These are phyloP conservation scores for Rhodotorula diobovata DNA, from an alignment of 768 basidiomycete species.

Conservation along the genomic window DNA sequence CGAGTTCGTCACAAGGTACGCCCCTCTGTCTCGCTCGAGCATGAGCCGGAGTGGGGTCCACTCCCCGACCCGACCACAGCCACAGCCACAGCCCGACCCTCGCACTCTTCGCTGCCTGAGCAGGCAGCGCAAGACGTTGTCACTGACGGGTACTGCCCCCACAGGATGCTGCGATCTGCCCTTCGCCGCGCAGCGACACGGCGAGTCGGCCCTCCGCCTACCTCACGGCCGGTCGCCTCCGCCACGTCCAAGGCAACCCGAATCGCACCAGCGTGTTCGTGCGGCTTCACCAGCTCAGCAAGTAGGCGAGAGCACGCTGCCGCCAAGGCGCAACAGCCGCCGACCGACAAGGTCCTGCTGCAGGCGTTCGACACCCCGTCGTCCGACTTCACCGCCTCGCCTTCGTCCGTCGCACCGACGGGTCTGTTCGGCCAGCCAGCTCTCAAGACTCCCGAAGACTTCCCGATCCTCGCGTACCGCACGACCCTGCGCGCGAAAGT, in stretches of 20 bases:
- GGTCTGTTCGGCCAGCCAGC: constrained; percentile 81
- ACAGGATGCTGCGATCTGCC: constrained; percentile 5
- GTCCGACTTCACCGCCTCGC: constrained; percentile 7
- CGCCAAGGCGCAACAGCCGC: neutral
- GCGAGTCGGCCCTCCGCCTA: neutral
- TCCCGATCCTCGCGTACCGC: constrained; percentile 68
- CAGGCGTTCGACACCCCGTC: constrained; percentile 32
- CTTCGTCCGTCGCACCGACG: constrained; percentile 40
- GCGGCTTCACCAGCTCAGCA: neutral
- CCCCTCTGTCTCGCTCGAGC: too few relatives aligned
- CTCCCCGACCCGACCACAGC: too few relatives aligned
- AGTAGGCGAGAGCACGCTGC: neutral
- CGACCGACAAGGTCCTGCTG: constrained; percentile 17
- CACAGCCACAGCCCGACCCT: too few relatives aligned
- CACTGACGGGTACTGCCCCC: neutral
- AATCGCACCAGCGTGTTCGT: neutral
- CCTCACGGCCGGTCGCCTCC: neutral
- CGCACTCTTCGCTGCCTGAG: too few relatives aligned
- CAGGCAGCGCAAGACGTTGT: too few relatives aligned
- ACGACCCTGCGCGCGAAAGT: constrained; percentile 74
- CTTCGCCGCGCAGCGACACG: neutral
- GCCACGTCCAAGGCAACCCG: neutral
- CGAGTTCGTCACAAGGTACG: too few relatives aligned
- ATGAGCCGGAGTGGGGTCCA: too few relatives aligned
- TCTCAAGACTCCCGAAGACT: constrained; percentile 64